Percentiles rank a stretch among this genome's conserved stretches.
phyloP scores from a whole-genome alignment of 2,329 filamentous ascomycete species.

The Aspergillus sp. region DNA sequence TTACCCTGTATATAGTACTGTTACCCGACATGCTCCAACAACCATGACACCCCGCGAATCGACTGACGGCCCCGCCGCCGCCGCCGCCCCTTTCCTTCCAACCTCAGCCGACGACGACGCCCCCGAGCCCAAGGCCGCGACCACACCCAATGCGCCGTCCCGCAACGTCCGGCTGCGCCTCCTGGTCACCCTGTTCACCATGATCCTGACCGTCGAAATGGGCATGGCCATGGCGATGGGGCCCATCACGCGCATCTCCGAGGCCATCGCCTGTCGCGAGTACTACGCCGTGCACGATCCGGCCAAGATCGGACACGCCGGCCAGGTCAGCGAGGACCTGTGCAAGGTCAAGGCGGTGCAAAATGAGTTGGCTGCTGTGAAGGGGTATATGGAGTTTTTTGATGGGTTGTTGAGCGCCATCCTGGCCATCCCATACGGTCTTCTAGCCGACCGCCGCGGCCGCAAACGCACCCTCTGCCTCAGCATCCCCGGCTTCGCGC shows the following conservation, averaged over 20 bases:
- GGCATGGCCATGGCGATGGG: constrained; percentile 37
- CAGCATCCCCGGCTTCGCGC: constrained; percentile 32
- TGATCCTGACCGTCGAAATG: constrained; percentile 36
- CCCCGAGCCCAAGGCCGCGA: too few relatives aligned
- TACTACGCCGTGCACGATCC: constrained; percentile 36
- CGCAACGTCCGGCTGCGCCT: constrained; percentile 27
- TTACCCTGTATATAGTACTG: too few relatives aligned
- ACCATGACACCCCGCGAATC: too few relatives aligned
- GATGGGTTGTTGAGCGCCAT: constrained; percentile 37
- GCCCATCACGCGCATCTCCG: constrained; percentile 40
- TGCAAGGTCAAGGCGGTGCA: constrained; percentile 44
- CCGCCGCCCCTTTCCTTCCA: too few relatives aligned
- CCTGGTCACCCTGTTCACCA: constrained; percentile 33
- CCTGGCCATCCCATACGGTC: constrained; percentile 41
- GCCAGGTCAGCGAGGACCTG: constrained; percentile 37
- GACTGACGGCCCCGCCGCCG: too few relatives aligned
- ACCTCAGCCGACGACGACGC: too few relatives aligned
- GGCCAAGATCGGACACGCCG: constrained; percentile 32
- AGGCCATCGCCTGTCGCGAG: constrained; percentile 40
- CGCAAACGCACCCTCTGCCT: constrained; percentile 38
- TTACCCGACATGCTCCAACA: too few relatives aligned
- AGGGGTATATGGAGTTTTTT: constrained; percentile 43
- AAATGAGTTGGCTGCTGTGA: constrained; percentile 41
- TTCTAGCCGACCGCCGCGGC: constrained; percentile 40
- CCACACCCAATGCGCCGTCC: constrained; percentile 7